Evolutionary conservation across 768 basidiomycete species (phyloP).

Genomic region (Agaricus sinodeliciosus): DNA sequence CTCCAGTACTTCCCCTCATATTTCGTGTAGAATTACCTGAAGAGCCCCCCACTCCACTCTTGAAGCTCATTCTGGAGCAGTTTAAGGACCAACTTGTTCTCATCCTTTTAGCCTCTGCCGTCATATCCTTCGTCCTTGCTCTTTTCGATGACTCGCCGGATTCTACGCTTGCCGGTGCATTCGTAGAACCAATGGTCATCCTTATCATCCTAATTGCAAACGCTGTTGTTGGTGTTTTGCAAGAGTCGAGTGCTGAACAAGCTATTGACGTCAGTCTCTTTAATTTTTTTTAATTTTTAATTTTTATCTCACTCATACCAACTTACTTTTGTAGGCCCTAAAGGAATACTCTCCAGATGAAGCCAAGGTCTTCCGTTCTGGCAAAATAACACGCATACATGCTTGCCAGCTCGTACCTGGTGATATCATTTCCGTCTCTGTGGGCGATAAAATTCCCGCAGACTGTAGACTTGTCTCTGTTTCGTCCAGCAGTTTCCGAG

Average conservation of each 20-base stretch:
- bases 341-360: conserved; percentile 98
- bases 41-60: conserved; percentile 84
- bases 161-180: conserved; percentile 68
- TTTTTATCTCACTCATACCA: not conserved
- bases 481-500: conserved; percentile 86
- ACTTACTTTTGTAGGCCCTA: conserved; percentile 56
- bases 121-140: conserved; percentile 89
- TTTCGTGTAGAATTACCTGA: conserved; percentile 74
- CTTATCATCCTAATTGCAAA: conserved; percentile 94
- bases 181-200: conserved; percentile 94
- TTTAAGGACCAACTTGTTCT: conserved; percentile 99
- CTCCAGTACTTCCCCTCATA: conserved; percentile 2
- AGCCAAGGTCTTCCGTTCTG: conserved; percentile 80
- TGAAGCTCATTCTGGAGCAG: conserved; percentile 95
- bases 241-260: conserved; percentile 93
- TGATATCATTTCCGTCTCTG: conserved; percentile 84
- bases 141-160: conserved; percentile 74
- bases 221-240: conserved; percentile 94
- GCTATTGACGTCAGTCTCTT: conserved; percentile 83
- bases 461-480: conserved; percentile 88
- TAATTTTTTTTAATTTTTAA: too few relatives aligned
- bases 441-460: conserved; percentile 94
- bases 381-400: conserved; percentile 65
- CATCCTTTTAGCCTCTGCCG: conserved; percentile 90
- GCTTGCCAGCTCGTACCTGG: conserved; percentile 91